Evolutionary conservation across 2,329 filamentous ascomycete species (phyloP), one percentile per base, ranked within the genome.

Genomic region (Dissoconium aciculare): DNA sequence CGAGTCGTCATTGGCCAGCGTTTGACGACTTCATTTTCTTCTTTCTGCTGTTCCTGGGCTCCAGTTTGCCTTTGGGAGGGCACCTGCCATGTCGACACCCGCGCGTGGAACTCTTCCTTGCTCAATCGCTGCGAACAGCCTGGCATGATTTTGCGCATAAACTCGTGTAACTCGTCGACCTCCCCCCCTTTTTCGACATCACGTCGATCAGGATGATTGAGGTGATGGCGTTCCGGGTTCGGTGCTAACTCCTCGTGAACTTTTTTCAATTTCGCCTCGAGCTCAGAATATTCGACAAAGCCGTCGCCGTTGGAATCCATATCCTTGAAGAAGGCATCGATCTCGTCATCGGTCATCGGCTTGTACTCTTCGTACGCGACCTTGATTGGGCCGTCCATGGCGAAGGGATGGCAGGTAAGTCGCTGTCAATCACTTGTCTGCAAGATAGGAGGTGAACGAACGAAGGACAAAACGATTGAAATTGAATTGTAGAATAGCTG

Each of bases 51-150:
- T 12, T 61, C 58, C 17, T 63, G 57, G 32, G 61, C 58, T 39
- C 60, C 59, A 21, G 63, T 60, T 33, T 76, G 72, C 67, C 64
- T 64, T 35, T 63, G 59, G 50, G 57, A 63, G 2, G 66, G 70
- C 38, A 71, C 74, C 5, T 63, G 66, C 19, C 68, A 70, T 37
- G 68, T 74, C 14, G 69, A 72, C 40, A 62, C 71, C 10, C 69
- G 69, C 8, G 72, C 45, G 2, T 54, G 53, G 39, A 71, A 71
- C 4, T 64, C 59, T 4, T 53, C 52, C 12, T 58, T 54, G 1
- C 61, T 54, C 11, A 71, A 64, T 10, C 49, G 52, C 0, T 56
- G 56, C 3, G 57, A 58, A 30, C 40, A 44, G 13, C 37, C 35
- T 3, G 45, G 43, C 42, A 71, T 63, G 33, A 71, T 54, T 27